Base-by-base conservation (phyloP, 78 protist species). In the slime mould (Dictyostelium discoideum) region DNA sequence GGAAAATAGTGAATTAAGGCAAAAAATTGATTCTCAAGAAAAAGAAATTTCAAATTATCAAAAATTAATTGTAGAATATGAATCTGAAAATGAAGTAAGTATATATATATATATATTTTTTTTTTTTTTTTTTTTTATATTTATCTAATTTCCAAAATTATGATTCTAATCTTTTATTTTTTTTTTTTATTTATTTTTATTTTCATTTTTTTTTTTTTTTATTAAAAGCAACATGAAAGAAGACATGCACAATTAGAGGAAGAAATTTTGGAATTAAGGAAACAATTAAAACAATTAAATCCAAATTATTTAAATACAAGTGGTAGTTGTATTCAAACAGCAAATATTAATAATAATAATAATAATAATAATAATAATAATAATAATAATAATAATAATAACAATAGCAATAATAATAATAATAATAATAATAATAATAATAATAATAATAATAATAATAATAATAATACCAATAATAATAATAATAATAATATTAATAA, bases 231-330 rank as follows among this genome's bases (percentile, higher is more conserved):
- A 67, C 95, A 90, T 72, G 95, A 90, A 73, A 60, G 84, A 82
- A 82, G 95, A 60, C 95, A 90, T 83, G 87, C 95, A 3, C 87
- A 90, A 29, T 72, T 90, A 46, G 95, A 90, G 48, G 95, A 90
- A 39, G 95, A 90, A 26, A 90, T 90, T 22, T 57, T 90, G 24
- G 95, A 90, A 72, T 67, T 90, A 18, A 40, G 95, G 54, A 85
- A 90, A 54, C 95, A 90, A 82, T 37, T 90, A 20, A 90, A 90
- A 50, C 86, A 80, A 24, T 24, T 57, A 22, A 87, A 46, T n/a
- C 32, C 80, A 39, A 57, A 57, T 32, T 42, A 57, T 57, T 32
- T 26, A 50, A 87, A 77, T 87, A 74, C 57, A 9, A 85, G 65
- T 46, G 74, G 74, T 44, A 50, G 54, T 77, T 48, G 32, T 39